Evolutionary conservation across 78 protist species (phyloP).

Genomic region (Dictyostelium intermedium): DNA sequence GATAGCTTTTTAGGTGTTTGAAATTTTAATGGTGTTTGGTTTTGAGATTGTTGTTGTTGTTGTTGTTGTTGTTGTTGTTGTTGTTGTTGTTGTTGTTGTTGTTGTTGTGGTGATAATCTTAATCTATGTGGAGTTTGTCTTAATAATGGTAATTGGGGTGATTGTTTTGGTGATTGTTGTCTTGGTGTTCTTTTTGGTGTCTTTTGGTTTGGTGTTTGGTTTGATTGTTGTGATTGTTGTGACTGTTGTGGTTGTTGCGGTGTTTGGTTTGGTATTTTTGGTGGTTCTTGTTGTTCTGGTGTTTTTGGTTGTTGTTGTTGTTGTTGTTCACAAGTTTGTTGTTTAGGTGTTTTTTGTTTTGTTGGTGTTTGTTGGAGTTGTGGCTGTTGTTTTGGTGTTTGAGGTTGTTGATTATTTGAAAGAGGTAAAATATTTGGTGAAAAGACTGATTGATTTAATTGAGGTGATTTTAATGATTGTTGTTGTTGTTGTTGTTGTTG

Average conservation of each 20-base stretch:
- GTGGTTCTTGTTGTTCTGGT: neutral
- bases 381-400: neutral
- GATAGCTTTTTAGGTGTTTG: neutral
- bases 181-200: neutral
- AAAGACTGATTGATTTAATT: neutral
- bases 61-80: neutral
- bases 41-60: neutral
- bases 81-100: neutral
- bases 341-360: neutral
- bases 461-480: neutral
- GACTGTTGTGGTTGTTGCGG: neutral
- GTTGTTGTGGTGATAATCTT: neutral
- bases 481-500: neutral
- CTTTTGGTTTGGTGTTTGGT: neutral
- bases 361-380: neutral
- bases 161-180: neutral
- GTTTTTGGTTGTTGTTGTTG: neutral
- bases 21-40: neutral
- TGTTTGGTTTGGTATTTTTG: neutral
- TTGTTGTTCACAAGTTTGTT: neutral
- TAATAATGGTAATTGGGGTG: neutral
- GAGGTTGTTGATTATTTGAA: neutral
- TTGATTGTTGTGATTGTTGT: neutral
- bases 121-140: neutral
- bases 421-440: neutral